Percentiles rank a stretch among this genome's conserved stretches.
Conservation (phyloP, 257 asterid species). For the Buddleja alternifolia region DNA sequence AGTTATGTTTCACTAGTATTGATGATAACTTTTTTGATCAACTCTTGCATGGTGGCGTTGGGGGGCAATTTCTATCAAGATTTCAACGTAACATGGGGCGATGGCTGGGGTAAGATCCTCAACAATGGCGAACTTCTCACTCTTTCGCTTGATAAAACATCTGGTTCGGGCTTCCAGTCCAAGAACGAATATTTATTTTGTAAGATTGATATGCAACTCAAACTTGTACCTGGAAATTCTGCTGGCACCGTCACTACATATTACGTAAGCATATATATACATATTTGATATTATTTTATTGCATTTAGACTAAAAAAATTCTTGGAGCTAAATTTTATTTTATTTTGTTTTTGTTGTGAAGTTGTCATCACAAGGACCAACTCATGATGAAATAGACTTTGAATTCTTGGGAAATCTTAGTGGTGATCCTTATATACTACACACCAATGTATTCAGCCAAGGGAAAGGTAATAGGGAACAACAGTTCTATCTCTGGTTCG, state of each 20-base stretch:
- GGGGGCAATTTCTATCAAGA: no score
- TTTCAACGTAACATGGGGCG: constrained; percentile 9
- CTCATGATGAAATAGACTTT: no score
- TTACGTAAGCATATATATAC: not conserved
- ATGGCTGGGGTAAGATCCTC: not conserved
- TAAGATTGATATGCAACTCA: constrained; percentile 2
- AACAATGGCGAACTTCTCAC: constrained; percentile 6
- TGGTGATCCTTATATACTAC: no score
- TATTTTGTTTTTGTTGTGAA: not conserved
- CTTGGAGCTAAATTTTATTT: not conserved
- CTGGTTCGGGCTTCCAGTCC: constrained; percentile 15
- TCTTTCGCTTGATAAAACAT: no score
- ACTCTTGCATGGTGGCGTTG: no score
- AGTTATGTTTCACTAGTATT: no score
- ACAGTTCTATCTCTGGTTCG: constrained; percentile 22
- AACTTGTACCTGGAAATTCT: constrained; percentile 10
- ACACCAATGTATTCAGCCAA: no score
- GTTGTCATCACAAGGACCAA: constrained; percentile 2
- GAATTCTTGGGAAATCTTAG: no score
- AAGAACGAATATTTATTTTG: constrained; percentile 9
- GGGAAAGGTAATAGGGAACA: no score
- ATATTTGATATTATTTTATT: no score
- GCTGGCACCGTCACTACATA: constrained; percentile 14
- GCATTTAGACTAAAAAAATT: no score
- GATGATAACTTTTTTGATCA: no score